Conservation (phyloP, 495 filamentous ascomycete genomes). For the Chaetomium tenue region DNA sequence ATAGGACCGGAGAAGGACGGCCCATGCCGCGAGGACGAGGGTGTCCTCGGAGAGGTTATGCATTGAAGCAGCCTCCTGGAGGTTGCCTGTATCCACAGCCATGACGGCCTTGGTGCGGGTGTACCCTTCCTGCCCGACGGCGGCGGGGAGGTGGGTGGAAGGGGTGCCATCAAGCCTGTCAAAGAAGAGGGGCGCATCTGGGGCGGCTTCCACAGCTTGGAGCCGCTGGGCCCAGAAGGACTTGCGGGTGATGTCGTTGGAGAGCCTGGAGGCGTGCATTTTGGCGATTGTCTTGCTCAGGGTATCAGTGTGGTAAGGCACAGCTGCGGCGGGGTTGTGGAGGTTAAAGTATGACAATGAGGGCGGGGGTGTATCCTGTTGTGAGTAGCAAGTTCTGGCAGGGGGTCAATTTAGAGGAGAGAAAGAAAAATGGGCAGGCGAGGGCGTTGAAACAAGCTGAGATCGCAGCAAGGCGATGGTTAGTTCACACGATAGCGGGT, state of each 20-base stretch:
- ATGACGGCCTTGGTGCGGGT: slow-evolving; percentile 19
- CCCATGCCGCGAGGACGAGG: slow-evolving; percentile 12
- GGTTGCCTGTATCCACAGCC: slow-evolving; percentile 13
- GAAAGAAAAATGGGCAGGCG: too few relatives aligned
- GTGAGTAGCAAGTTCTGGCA: too few relatives aligned
- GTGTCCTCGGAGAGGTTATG: slow-evolving; percentile 15
- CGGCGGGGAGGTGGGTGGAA: neutral
- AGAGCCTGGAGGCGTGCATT: slow-evolving; percentile 9
- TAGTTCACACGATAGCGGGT: too few relatives aligned
- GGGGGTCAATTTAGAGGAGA: too few relatives aligned
- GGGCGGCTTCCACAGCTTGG: slow-evolving; percentile 8
- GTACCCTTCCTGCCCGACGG: slow-evolving; percentile 8
- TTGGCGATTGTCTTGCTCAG: neutral
- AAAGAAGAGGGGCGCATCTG: slow-evolving; percentile 8
- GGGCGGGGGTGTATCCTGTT: too few relatives aligned
- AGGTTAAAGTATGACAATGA: neutral
- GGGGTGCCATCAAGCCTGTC: slow-evolving; percentile 3
- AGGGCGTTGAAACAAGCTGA: too few relatives aligned
- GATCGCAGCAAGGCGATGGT: too few relatives aligned
- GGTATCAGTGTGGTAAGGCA: neutral
- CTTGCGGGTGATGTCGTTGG: slow-evolving; percentile 21
- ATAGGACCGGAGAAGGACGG: slow-evolving; percentile 15
- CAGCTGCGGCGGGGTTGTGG: neutral
- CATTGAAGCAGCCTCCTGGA: slow-evolving; percentile 12
- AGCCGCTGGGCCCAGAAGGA: slow-evolving; percentile 18